These are phyloP conservation scores for Clavispora carvajalis DNA, from an alignment of 805 yeast genomes.

Conservation along the genomic window DNA sequence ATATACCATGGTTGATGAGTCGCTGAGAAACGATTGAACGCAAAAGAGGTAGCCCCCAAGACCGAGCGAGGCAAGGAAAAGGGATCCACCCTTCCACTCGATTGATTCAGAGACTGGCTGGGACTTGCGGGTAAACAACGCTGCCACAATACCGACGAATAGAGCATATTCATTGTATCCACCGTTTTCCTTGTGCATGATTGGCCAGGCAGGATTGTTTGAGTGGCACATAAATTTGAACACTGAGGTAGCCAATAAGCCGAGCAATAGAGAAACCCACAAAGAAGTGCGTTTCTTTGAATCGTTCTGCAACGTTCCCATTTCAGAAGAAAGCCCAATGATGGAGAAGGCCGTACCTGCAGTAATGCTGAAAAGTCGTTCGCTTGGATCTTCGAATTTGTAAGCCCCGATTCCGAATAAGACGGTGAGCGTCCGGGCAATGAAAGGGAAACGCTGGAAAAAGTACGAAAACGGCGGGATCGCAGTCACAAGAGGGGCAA, in stretches of 20 bases:
- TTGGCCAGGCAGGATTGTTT: slow-evolving; percentile 95
- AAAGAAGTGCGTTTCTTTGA: slow-evolving; percentile 38
- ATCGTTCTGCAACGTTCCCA: slow-evolving; percentile 28
- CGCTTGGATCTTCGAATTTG: slow-evolving; percentile 59
- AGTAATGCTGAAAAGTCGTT: slow-evolving; percentile 60
- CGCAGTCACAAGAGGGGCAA: slow-evolving; percentile 54
- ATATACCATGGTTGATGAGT: slow-evolving; percentile 77
- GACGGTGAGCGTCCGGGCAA: slow-evolving; percentile 52
- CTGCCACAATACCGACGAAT: slow-evolving; percentile 55
- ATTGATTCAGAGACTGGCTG: slow-evolving; percentile 4
- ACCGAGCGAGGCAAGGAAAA: slow-evolving; percentile 55
- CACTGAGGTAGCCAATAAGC: slow-evolving; percentile 68
- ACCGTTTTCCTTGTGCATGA: slow-evolving; percentile 78
- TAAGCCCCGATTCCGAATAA: slow-evolving; percentile 74
- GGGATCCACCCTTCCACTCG: slow-evolving; percentile 36
- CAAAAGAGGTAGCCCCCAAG: slow-evolving; percentile 74
- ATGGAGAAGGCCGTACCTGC: slow-evolving; percentile 62
- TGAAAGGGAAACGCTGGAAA: slow-evolving; percentile 42
- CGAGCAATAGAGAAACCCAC: slow-evolving; percentile 57
- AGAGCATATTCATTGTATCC: slow-evolving; percentile 78
- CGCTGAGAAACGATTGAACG: slow-evolving; percentile 69
- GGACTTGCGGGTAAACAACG: slow-evolving; percentile 50
- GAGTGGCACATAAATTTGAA: slow-evolving; percentile 73
- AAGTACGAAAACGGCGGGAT: slow-evolving; percentile 27
- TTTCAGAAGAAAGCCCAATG: slow-evolving; percentile 53